Evolutionary conservation across 2,329 filamentous ascomycete genomes (phyloP).

Genomic region (Diaporthe longicolla): DNA sequence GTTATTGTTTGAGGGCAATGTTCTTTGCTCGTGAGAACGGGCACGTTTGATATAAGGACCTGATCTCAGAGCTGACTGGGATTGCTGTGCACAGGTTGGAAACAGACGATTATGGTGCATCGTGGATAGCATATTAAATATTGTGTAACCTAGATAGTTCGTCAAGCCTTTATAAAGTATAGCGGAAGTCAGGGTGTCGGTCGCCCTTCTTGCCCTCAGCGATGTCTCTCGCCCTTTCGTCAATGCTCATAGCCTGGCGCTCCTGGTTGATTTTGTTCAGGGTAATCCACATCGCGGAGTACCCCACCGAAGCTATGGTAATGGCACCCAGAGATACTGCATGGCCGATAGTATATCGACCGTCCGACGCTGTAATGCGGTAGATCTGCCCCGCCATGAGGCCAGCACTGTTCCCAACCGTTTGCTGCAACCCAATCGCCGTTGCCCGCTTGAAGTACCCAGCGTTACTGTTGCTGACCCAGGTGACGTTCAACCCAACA

Average conservation of each 20-base stretch:
- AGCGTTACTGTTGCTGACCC: constrained; percentile 61
- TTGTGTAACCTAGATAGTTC: not conserved
- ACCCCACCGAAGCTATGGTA: constrained; percentile 44
- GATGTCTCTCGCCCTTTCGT: not conserved
- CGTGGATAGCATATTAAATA: constrained; percentile 2
- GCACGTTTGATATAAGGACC: not conserved
- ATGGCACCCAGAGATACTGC: constrained; percentile 48
- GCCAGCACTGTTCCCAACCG: constrained; percentile 62
- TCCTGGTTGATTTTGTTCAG: not conserved
- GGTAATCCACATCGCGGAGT: not conserved
- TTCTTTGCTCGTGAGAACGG: not conserved
- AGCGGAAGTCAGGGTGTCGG: not conserved
- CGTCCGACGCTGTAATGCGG: constrained; percentile 45
- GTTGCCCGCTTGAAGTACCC: constrained; percentile 62
- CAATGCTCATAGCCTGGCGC: constrained; percentile 5
- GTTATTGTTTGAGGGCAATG: not conserved
- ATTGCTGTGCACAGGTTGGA: not conserved
- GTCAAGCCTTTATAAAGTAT: not conserved
- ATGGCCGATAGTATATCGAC: constrained; percentile 51
- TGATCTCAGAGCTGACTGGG: not conserved
- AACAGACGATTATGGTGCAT: not conserved
- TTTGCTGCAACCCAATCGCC: constrained; percentile 61
- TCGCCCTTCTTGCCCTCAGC: constrained; percentile 12
- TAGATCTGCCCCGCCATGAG: constrained; percentile 59
- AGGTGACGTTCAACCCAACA: constrained; percentile 62